Evolutionary conservation across 1,139 yeast genomes (phyloP), one percentile per base, ranked within the genome.

Genomic region (Schizosaccharomyces versatilis): DNA sequence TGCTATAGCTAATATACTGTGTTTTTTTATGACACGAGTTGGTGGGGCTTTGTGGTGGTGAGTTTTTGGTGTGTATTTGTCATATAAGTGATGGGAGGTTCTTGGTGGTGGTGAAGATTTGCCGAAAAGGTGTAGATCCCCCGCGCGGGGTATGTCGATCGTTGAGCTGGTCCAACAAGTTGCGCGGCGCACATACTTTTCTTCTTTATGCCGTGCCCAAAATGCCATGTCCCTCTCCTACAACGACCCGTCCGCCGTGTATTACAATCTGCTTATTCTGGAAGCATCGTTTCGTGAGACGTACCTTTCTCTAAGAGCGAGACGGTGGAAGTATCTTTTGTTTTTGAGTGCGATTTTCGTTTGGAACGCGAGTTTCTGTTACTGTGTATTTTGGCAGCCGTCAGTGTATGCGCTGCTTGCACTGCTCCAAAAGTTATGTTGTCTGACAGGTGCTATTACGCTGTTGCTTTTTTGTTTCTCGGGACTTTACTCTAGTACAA

Each of bases 241-340:
- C 36, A 38, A 32, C 10, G 40, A 36, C 24, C 32, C 12, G n/a
- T 15, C 52, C 38, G 40, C 42, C 19, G 41, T 53, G 10, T 53
- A 53, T 15, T 53, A 52, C 10, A 53, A 53, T 12, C 55, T 53
- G 32, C 42, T 53, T 38, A 53, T 53, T 38, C 41, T 53, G 41
- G 55, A 53, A 38, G 55, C 47, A 36, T 47, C 53, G 7, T 24
- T 53, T 12, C 47, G 55, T 14, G 41, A 52, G 15, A 47, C 53
- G 10, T 53, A 53, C 40, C 41, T 53, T 32, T 44, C 44, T 15
- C 47, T 53, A 8, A 24, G 41, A 19, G 41, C 41, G 24, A 47
- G 54, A 12, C 54, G 54, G 8, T 39, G 51, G 12, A 53, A 53
- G 42, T 53, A 53, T 53, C 32, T 51, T 36, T 47, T 44, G 19